A percentile compares a stretch with the other conserved stretches of the same genome.
Evolutionary conservation across 2,329 filamentous ascomycete species (phyloP).

Genomic region (Botrytis pseudocinerea): DNA sequence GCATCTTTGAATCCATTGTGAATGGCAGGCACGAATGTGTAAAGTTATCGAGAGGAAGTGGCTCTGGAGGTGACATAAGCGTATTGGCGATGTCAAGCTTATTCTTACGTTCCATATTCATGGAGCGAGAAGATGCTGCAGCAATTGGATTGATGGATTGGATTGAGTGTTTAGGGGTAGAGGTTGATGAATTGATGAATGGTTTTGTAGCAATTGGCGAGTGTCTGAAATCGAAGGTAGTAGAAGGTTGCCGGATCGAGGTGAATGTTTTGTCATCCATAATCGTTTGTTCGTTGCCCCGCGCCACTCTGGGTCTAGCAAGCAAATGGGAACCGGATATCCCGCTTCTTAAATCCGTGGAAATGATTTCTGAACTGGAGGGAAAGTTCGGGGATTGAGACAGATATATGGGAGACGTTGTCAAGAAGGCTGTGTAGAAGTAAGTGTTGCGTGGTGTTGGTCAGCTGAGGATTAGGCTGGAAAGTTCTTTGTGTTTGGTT

Average conservation of each 20-base stretch:
- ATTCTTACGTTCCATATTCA: slow-evolving; percentile 34
- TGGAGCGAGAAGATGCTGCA: slow-evolving; percentile 30
- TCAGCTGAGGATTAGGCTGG: slow-evolving; percentile 35
- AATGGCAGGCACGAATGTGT: slow-evolving; percentile 23
- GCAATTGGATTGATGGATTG: slow-evolving; percentile 30
- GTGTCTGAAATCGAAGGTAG: slow-evolving; percentile 36
- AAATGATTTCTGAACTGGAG: background rate
- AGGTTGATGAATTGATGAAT: slow-evolving; percentile 29
- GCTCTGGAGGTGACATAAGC: slow-evolving; percentile 63
- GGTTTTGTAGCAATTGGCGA: slow-evolving; percentile 29
- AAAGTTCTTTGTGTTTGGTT: slow-evolving; percentile 35
- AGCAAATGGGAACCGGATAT: slow-evolving; percentile 3
- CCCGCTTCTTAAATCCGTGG: slow-evolving; percentile 20
- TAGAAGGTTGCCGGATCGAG: slow-evolving; percentile 36
- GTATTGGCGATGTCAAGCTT: slow-evolving; percentile 44
- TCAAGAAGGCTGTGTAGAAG: slow-evolving; percentile 23
- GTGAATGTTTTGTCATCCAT: slow-evolving; percentile 31
- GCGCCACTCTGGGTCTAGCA: slow-evolving; percentile 21
- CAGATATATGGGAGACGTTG: slow-evolving; percentile 20
- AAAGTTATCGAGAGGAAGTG: slow-evolving; percentile 55
- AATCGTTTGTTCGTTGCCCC: slow-evolving; percentile 23
- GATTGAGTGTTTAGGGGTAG: slow-evolving; percentile 5
- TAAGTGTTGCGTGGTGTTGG: slow-evolving; percentile 26
- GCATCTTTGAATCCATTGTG: slow-evolving; percentile 36
- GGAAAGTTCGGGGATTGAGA: slow-evolving; percentile 1